Percentiles rank a stretch among this genome's conserved stretches.
Conservation (phyloP, 1,139 yeast species). For the Yamadazyma atmosphaerica region DNA sequence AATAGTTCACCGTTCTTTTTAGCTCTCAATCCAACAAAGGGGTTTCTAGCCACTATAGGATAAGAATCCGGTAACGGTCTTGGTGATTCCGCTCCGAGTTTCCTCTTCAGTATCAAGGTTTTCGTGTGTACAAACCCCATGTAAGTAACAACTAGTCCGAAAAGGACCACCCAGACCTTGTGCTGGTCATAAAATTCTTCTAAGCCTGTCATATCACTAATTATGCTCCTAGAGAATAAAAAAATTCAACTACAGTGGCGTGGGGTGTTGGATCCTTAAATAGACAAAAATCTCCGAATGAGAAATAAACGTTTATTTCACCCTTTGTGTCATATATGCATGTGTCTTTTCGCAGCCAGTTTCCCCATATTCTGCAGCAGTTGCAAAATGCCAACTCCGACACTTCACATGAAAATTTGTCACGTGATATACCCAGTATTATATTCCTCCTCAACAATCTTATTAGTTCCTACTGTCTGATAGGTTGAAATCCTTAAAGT, state of each 20-base stretch:
- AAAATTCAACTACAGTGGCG: neutral
- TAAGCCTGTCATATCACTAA: neutral
- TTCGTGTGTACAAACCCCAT: neutral
- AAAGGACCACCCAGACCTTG: neutral
- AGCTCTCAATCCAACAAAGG: conserved; percentile 12
- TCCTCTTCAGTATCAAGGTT: conserved; percentile 2
- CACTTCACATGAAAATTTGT: too few relatives aligned
- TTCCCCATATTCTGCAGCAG: neutral
- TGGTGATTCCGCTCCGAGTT: conserved; percentile 18
- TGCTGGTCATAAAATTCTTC: neutral
- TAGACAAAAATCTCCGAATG: neutral
- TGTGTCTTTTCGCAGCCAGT: neutral
- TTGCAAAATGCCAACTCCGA: too few relatives aligned
- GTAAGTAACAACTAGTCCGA: neutral
- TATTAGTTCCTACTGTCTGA: too few relatives aligned
- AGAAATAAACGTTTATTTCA: neutral
- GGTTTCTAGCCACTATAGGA: conserved; percentile 18
- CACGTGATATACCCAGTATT: too few relatives aligned
- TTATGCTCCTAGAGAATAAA: neutral
- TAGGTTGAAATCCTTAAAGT: too few relatives aligned
- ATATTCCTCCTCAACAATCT: too few relatives aligned
- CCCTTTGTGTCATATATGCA: neutral
- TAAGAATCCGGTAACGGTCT: conserved; percentile 14
- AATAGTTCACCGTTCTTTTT: conserved; percentile 14
- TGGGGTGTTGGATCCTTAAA: neutral